Evolutionary conservation across 2,329 filamentous ascomycete species (phyloP).

Genomic region (Colletotrichum lentis): DNA sequence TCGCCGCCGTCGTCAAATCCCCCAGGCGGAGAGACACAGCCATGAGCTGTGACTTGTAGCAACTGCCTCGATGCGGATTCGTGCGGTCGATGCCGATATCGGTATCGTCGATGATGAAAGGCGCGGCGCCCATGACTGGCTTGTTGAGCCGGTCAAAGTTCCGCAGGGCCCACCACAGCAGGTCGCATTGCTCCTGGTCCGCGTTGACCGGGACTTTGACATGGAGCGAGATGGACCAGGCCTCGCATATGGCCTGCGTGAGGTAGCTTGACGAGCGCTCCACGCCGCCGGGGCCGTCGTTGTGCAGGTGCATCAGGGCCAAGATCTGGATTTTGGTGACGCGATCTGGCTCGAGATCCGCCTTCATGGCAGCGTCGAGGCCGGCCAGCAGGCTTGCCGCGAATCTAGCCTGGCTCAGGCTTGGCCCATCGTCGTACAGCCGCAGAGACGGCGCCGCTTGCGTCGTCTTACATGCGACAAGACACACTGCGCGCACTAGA

Average conservation of each 20-base stretch:
- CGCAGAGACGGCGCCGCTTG: slow-evolving; percentile 42
- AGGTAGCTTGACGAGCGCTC: slow-evolving; percentile 41
- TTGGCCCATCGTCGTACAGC: slow-evolving; percentile 29
- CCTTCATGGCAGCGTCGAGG: slow-evolving; percentile 42
- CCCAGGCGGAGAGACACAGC: slow-evolving; percentile 31
- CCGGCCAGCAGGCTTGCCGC: slow-evolving; percentile 38
- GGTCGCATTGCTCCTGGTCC: slow-evolving; percentile 35
- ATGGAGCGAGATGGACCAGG: slow-evolving; percentile 42
- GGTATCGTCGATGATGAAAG: slow-evolving; percentile 41
- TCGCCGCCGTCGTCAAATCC: slow-evolving; percentile 38
- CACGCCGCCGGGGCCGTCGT: slow-evolving; percentile 40
- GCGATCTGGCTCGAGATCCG: slow-evolving; percentile 41
- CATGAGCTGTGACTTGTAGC: slow-evolving; percentile 38
- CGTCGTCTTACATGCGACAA: slow-evolving; percentile 41
- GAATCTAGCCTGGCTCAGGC: slow-evolving; percentile 38
- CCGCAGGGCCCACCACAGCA: slow-evolving; percentile 39
- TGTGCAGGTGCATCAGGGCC: slow-evolving; percentile 42
- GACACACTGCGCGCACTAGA: slow-evolving; percentile 41
- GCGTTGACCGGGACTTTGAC: slow-evolving; percentile 37
- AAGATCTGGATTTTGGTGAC: slow-evolving; percentile 41
- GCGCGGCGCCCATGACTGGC: slow-evolving; percentile 39
- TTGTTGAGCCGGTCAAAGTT: slow-evolving; percentile 41
- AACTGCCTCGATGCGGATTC: background rate
- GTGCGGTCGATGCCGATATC: slow-evolving; percentile 36
- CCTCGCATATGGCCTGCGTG: slow-evolving; percentile 42